Evolutionary conservation across 2,329 filamentous ascomycete species (phyloP).

Genomic region (Phaeosphaeriaceae sp.): DNA sequence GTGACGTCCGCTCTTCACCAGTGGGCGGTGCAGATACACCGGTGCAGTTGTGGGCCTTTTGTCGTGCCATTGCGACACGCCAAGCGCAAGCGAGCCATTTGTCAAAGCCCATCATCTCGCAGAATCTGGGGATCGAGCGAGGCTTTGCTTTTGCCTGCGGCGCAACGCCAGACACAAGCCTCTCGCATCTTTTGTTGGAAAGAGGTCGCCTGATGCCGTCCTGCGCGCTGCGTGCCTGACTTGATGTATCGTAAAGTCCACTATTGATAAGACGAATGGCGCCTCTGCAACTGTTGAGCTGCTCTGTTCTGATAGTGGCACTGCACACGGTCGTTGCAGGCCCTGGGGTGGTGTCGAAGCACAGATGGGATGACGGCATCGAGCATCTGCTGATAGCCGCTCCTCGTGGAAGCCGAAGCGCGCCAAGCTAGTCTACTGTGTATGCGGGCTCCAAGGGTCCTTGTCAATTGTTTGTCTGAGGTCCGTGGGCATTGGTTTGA

Average conservation of each 20-base stretch:
- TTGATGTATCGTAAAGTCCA: neutral
- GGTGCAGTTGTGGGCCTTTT: neutral
- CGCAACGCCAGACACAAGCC: conserved; percentile 11
- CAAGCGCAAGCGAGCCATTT: conserved; percentile 9
- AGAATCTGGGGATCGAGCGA: conserved; percentile 12
- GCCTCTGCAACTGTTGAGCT: conserved; percentile 3
- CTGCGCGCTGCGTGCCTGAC: conserved; percentile 3
- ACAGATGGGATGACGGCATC: conserved; percentile 25
- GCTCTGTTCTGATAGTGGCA: neutral
- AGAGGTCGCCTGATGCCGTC: conserved; percentile 21
- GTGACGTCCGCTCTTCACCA: conserved; percentile 11
- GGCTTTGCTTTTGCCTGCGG: conserved; percentile 14
- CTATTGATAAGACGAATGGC: conserved; percentile 4
- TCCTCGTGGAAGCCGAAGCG: conserved; percentile 6
- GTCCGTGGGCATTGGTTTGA: neutral
- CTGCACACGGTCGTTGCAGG: neutral
- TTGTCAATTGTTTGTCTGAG: neutral
- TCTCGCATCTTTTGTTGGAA: conserved; percentile 30
- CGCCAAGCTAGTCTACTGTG: conserved; percentile 12
- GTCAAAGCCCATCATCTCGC: conserved; percentile 1
- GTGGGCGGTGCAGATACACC: conserved; percentile 7
- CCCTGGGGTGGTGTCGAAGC: conserved; percentile 1
- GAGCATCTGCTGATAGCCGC: conserved; percentile 9
- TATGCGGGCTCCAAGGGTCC: conserved; percentile 1
- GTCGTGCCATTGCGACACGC: conserved; percentile 1